Evolutionary conservation across 2,329 filamentous ascomycete genomes (phyloP), one percentile per base, ranked within the genome.

Genomic region (Ophiostoma quercus): DNA sequence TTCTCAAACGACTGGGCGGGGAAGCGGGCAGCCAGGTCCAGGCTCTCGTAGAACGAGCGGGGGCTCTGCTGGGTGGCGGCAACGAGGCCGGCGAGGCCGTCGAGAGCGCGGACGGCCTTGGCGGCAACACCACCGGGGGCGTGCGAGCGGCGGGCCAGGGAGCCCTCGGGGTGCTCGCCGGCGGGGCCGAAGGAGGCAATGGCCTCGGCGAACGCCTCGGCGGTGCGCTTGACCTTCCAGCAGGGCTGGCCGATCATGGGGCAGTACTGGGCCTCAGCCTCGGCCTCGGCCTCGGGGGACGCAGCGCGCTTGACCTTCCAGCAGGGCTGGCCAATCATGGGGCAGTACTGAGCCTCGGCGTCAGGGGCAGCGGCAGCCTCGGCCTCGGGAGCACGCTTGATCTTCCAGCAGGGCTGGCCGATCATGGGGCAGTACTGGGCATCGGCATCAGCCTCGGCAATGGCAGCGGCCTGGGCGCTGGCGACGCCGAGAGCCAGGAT

Each of bases 241-340:
- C 83, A 84, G 34, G 77, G 73, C 73, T 80, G 75, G 70, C 82
- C 81, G 43, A 75, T 74, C 67, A 74, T 70, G 75, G 81, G 83
- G 73, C 67, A 68, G 16, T 16, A 68, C 51, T 68, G 47, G 47
- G 67, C 47, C 39, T 37, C 62, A 39, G 62, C 62, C 19, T 22
- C 32, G 8, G 62, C 62, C 62, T 65, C 47, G 51, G 47, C 47
- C 32, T 57, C 67, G 43, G 66, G 19, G 41, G 3, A 11, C 6
- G 41, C 41, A 12, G 70, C 63, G 41, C 69, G 68, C 71, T 73
- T 70, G 34, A 65, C 34, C 32, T 39, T 51, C 41, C 43, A 67
- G 79, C 83, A 84, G 41, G 77, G 73, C 73, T 80, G 75, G 69
- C 82, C 81, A 39, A 75, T 74, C 67, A 74, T 69, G 75, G 81